These are phyloP conservation scores for Azolla pinnata DNA, from an alignment of 75 land plant species.

Conservation along the genomic window DNA sequence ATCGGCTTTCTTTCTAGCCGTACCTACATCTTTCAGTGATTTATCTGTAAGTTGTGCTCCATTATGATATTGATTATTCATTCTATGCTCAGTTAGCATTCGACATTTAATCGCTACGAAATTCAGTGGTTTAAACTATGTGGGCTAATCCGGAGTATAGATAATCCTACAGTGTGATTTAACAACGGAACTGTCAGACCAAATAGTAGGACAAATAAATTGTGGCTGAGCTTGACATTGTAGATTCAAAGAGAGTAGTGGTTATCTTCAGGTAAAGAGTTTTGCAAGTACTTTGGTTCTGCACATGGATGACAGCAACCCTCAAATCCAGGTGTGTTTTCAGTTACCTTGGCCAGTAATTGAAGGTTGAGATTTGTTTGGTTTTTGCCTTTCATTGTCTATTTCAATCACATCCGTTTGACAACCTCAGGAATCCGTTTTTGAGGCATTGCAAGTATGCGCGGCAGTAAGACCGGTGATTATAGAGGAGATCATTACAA, in stretches of 20 bases:
- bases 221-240: not conserved
- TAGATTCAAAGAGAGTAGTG: conserved; percentile 3
- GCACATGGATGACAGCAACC: conserved; percentile 35
- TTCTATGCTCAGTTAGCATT: conserved; percentile 1
- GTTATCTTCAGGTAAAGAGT: conserved; percentile 16
- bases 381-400: not conserved
- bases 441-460: conserved; percentile 19
- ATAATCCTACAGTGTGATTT: too few species aligned
- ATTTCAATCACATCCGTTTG: not conserved
- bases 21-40: conserved; percentile 20
- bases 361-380: not conserved
- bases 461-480: conserved; percentile 15
- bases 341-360: not conserved
- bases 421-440: conserved; percentile 21
- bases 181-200: too few species aligned
- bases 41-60: conserved; percentile 1
- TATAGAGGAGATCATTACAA: conserved; percentile 13
- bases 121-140: not conserved
- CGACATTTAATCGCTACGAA: not conserved
- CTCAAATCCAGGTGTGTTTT: conserved; percentile 19
- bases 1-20: conserved; percentile 14
- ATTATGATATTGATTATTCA: not conserved
- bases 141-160: not conserved
- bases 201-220: not conserved
- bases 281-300: conserved; percentile 14